A percentile compares a stretch with the other conserved stretches of the same genome.
phyloP scores from a whole-genome alignment of 129 eudicot species.

The Escallonia rubra region DNA sequence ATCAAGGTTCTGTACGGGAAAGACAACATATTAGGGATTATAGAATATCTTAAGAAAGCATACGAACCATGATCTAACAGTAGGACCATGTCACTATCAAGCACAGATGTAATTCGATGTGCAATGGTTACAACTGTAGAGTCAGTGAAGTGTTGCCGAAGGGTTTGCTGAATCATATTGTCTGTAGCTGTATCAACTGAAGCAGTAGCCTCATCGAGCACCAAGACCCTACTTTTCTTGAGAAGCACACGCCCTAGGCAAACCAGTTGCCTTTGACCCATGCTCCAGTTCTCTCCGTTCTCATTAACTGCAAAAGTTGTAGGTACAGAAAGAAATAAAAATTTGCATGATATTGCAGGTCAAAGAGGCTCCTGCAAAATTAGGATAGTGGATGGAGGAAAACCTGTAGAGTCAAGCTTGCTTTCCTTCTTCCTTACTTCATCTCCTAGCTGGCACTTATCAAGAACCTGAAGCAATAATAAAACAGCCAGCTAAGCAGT shows the following conservation, averaged over 20 bases:
- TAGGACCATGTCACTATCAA: conserved; percentile 39
- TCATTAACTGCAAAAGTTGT: conserved; percentile 29
- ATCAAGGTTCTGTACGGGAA: background rate
- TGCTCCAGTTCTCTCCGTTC: conserved; percentile 81
- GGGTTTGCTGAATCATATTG: conserved; percentile 54
- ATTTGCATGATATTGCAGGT: background rate
- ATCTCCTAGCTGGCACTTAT: conserved; percentile 87
- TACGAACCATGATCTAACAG: conserved; percentile 40
- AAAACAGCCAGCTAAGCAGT: background rate
- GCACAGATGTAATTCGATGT: conserved; percentile 40
- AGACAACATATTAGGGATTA: background rate
- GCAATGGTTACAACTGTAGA: conserved; percentile 43
- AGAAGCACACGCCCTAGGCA: conserved; percentile 81
- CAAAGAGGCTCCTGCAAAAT: background rate
- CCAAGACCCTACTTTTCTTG: conserved; percentile 61
- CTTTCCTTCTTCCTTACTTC: conserved; percentile 80
- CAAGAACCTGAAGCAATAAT: conserved; percentile 50
- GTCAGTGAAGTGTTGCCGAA: conserved; percentile 40
- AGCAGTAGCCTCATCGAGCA: conserved; percentile 87
- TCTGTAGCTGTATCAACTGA: conserved; percentile 72
- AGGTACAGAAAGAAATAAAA: background rate
- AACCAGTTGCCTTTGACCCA: conserved; percentile 77
- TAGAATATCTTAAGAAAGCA: background rate
- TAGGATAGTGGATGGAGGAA: background rate
- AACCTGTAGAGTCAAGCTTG: conserved; percentile 81